phyloP scores from a whole-genome alignment of 2,329 filamentous ascomycete species.

The Fusarium sp. region DNA sequence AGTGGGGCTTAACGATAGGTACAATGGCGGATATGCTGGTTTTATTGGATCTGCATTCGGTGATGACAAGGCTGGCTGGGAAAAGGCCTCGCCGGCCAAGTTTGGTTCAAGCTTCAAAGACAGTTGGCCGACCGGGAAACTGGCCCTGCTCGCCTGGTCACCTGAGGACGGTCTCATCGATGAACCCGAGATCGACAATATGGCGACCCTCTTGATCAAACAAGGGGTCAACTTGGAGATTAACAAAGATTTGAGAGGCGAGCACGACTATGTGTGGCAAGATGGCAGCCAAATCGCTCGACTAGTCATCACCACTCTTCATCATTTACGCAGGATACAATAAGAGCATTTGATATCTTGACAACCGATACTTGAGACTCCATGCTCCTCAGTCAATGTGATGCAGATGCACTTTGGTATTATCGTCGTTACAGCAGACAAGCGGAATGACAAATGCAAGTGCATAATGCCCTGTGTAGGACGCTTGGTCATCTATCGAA shows the following conservation, averaged over 20 bases:
- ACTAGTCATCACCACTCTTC: constrained; percentile 55
- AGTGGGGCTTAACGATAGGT: constrained; percentile 62
- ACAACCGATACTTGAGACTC: no score
- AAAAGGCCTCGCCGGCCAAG: constrained; percentile 65
- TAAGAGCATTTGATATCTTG: neutral
- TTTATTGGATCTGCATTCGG: constrained; percentile 74
- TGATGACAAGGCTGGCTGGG: constrained; percentile 62
- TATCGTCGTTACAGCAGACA: no score
- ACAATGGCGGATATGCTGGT: constrained; percentile 63
- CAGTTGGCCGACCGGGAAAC: constrained; percentile 52
- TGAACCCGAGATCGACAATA: constrained; percentile 68
- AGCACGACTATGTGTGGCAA: constrained; percentile 74
- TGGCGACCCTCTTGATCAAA: constrained; percentile 61
- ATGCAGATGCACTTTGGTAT: no score
- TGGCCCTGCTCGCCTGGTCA: constrained; percentile 60
- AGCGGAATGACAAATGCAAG: no score
- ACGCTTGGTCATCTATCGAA: no score
- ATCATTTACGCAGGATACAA: constrained; percentile 29
- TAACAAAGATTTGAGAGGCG: constrained; percentile 62
- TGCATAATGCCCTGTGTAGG: no score
- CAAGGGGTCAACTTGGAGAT: constrained; percentile 52
- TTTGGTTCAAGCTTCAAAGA: constrained; percentile 57
- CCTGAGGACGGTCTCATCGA: constrained; percentile 64
- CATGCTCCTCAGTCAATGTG: no score
- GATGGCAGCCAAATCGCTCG: constrained; percentile 68